Percentiles rank a stretch among this genome's conserved stretches.
These are phyloP conservation scores for Fraxinus baroniana DNA, from an alignment of 305 asterid species.

Conservation along the genomic window DNA sequence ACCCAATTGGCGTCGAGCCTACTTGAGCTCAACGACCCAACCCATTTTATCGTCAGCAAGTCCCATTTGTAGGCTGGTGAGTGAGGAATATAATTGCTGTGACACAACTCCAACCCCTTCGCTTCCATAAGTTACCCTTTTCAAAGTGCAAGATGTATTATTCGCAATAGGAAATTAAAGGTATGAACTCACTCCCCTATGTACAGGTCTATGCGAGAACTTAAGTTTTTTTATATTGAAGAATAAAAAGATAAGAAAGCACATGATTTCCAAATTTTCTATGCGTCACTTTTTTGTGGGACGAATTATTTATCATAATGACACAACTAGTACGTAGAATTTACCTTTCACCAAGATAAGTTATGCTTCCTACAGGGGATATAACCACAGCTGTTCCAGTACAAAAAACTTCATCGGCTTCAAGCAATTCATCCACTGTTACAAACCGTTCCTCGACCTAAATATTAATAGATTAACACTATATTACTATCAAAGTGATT, in stretches of 20 bases:
- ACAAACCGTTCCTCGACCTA: conserved; percentile 86
- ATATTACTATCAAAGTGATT: background rate
- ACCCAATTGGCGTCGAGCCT: conserved; percentile 45
- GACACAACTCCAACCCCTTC: conserved; percentile 79
- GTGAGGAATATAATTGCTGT: conserved; percentile 69
- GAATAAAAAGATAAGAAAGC: no score
- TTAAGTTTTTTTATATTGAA: background rate
- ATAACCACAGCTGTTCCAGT: conserved; percentile 96
- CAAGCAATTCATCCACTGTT: conserved; percentile 85
- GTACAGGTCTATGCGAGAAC: background rate
- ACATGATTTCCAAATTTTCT: background rate
- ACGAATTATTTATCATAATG: background rate
- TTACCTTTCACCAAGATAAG: conserved; percentile 72
- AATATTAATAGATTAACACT: conserved; percentile 10
- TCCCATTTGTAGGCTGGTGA: conserved; percentile 90
- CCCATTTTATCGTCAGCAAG: conserved; percentile 72
- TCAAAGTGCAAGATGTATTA: background rate
- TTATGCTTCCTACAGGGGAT: conserved; percentile 93
- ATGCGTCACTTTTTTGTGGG: background rate
- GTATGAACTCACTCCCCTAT: background rate
- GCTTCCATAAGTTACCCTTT: conserved; percentile 69
- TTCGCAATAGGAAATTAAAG: background rate
- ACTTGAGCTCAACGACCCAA: conserved; percentile 70
- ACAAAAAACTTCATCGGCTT: conserved; percentile 95
- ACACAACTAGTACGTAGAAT: background rate